phyloP scores from a whole-genome alignment of 371 early-diverging fungal species.

The Choanephora cucurbitarum region DNA sequence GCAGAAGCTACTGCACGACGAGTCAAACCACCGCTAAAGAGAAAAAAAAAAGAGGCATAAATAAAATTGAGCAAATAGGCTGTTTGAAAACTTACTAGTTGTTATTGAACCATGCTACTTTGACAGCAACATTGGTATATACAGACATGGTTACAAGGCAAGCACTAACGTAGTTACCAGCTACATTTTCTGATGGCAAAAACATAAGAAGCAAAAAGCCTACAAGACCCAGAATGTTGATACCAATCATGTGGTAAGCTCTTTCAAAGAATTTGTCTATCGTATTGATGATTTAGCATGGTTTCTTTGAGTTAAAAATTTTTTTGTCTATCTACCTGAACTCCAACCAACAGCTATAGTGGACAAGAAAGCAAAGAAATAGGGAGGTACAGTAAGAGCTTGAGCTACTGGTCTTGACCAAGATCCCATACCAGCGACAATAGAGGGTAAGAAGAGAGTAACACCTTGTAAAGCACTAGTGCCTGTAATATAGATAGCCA shows the following conservation, averaged over 20 bases:
- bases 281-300: background rate
- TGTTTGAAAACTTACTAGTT: slow-evolving; percentile 24
- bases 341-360: slow-evolving; percentile 34
- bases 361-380: slow-evolving; percentile 26
- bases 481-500: slow-evolving; percentile 41
- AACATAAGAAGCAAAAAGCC: slow-evolving; percentile 39
- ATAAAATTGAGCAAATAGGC: background rate
- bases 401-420: slow-evolving; percentile 42
- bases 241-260: slow-evolving; percentile 32
- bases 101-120: slow-evolving; percentile 42
- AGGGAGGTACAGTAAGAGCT: slow-evolving; percentile 43
- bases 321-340: slow-evolving; percentile 27
- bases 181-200: slow-evolving; percentile 15
- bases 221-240: slow-evolving; percentile 22
- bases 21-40: slow-evolving; percentile 33
- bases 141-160: slow-evolving; percentile 32
- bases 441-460: slow-evolving; percentile 44
- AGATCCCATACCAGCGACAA: slow-evolving; percentile 33
- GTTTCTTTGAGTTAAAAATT: no score
- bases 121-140: slow-evolving; percentile 41
- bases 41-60: background rate
- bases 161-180: slow-evolving; percentile 28
- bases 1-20: slow-evolving; percentile 43
- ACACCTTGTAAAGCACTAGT: slow-evolving; percentile 46
- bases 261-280: slow-evolving; percentile 29